These are phyloP conservation scores for Fusarium pilosicola DNA, from an alignment of 2,329 filamentous ascomycete genomes.

Conservation along the genomic window DNA sequence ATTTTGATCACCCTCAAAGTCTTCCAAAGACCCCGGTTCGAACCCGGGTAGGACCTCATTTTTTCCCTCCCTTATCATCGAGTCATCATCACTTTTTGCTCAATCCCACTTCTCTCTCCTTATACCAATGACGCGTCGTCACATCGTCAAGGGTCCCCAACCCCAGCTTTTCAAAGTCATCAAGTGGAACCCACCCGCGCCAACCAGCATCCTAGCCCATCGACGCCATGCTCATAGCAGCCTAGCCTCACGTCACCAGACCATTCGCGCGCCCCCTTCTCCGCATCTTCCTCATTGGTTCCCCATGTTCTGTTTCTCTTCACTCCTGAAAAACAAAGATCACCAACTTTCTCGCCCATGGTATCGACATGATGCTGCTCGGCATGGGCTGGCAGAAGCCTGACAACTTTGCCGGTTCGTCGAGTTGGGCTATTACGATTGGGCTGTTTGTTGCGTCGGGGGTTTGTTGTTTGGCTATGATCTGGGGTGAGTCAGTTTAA, in stretches of 20 bases:
- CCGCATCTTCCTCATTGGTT: neutral
- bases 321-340: neutral
- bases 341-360: neutral
- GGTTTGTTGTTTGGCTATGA: slow-evolving; percentile 77
- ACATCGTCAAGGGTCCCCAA: neutral
- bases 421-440: slow-evolving; percentile 76
- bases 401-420: slow-evolving; percentile 77
- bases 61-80: neutral
- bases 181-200: neutral
- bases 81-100: neutral
- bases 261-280: neutral
- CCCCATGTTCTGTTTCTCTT: neutral
- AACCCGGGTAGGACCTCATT: slow-evolving; percentile 27
- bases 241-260: neutral
- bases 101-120: neutral
- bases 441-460: slow-evolving; percentile 76
- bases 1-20: slow-evolving; percentile 11
- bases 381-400: slow-evolving; percentile 79
- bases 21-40: slow-evolving; percentile 30
- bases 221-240: neutral
- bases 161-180: neutral
- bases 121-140: neutral
- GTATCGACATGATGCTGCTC: slow-evolving; percentile 63
- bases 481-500: slow-evolving; percentile 65
- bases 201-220: no score